phyloP scores from a whole-genome alignment of 2,329 filamentous ascomycete genomes.

The Pyricularia sp. region DNA sequence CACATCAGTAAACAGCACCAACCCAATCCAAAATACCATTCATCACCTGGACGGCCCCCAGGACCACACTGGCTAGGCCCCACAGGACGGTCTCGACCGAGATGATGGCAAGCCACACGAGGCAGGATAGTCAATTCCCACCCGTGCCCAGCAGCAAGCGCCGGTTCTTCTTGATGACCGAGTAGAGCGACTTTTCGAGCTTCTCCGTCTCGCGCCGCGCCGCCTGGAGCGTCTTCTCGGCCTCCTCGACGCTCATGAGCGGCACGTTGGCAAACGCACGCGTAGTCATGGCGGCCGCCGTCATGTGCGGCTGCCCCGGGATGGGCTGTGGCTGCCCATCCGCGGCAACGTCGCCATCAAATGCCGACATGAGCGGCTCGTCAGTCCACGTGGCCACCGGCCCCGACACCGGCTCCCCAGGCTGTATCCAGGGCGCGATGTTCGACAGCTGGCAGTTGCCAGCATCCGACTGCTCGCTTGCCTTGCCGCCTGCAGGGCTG shows the following conservation, averaged over 20 bases:
- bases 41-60: not conserved
- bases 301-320: constrained; percentile 6
- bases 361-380: constrained; percentile 1
- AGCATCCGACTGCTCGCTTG: constrained; percentile 15
- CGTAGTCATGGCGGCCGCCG: constrained; percentile 9
- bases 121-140: constrained; percentile 4
- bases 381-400: not conserved
- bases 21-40: constrained; percentile 6
- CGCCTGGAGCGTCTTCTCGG: constrained; percentile 43
- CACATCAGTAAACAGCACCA: constrained; percentile 2
- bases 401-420: not conserved
- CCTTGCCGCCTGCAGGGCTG: not conserved
- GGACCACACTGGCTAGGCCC: not conserved
- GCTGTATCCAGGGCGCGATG: constrained; percentile 46
- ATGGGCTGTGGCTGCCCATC: constrained; percentile 1
- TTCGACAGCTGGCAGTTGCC: constrained; percentile 43
- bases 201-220: constrained; percentile 52
- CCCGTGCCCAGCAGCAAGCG: constrained; percentile 31
- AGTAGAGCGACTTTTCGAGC: constrained; percentile 52
- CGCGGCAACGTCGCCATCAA: constrained; percentile 1
- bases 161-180: constrained; percentile 50
- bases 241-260: constrained; percentile 53
- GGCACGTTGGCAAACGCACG: constrained; percentile 37
- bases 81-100: not conserved
- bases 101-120: constrained; percentile 1